Base-by-base conservation (phyloP, 2,329 filamentous ascomycete genomes). In the Apiospora kogelbergensis region DNA sequence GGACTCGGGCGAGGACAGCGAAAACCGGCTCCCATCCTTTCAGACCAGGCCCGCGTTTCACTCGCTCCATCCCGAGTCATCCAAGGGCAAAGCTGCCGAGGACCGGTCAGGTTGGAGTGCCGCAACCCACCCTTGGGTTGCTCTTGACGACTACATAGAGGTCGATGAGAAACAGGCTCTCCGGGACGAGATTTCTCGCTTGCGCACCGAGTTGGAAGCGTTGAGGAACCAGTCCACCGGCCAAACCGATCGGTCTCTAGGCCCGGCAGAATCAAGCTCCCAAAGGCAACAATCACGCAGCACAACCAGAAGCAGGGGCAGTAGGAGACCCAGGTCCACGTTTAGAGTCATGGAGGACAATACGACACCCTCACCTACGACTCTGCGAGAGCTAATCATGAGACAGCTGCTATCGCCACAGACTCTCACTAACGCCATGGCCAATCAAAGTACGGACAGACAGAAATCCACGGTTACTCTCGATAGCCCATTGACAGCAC, bases 401-500 rank as follows among this genome's bases (percentile, higher is more conserved):
- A 70, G 67, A 26, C 26, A 66, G 45, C 64, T 70, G 20, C 67
- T 70, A 30, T 63, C 69, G 2, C 64, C 69, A 7, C 48, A 70
- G 45, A 65, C 67, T 17, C 65, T 70, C 26, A 63, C 68, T 13
- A 65, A 46, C n/a, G 64, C 48, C 44, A 22, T 60, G n/a, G 20
- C 63, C 15, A 63, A 46, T 11, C 57, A 30, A 17, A 40, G 33
- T 7, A 44, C 40, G 26, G 37, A 24, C 40, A 30, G 53, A 20
- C 37, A 37, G 66, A n/a, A 42, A 5, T n/a, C 37, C 37, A 57
- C 57, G 3, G n/a, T 70, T 17, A 70, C 67, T 2, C 65, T 70
- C 6, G 69, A 70, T 41, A 70, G 67, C 17, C 69, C 68, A 33
- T 65, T 71, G 6, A 68, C 70, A 15, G n/a, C 67, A n/a, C 26